These are phyloP conservation scores for Suhomyces wounanorum DNA, from an alignment of 1,139 yeast species.

Conservation along the genomic window DNA sequence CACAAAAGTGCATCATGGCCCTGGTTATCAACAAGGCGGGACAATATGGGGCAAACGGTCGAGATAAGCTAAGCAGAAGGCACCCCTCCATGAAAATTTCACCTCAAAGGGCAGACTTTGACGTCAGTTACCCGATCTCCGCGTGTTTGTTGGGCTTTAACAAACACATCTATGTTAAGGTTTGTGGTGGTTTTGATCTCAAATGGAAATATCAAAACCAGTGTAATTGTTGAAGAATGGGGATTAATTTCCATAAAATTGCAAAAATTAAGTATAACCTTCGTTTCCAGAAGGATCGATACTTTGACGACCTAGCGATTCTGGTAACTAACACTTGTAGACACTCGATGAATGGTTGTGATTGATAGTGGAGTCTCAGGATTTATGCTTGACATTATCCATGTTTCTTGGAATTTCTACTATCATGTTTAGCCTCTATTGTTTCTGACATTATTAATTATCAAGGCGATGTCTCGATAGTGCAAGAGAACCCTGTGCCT, in stretches of 20 bases:
- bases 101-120: background rate
- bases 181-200: background rate
- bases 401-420: background rate
- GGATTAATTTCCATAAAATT: background rate
- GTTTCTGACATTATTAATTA: background rate
- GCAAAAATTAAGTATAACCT: background rate
- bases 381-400: background rate
- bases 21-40: background rate
- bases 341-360: no score
- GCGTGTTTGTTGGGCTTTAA: background rate
- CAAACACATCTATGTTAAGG: background rate
- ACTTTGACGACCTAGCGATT: background rate
- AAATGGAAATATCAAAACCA: background rate
- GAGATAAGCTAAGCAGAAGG: background rate
- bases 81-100: background rate
- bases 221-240: background rate
- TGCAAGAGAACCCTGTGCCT: background rate
- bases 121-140: background rate
- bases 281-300: background rate
- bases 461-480: background rate
- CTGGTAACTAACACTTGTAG: no score
- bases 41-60: background rate
- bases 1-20: background rate
- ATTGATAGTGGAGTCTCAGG: no score
- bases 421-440: background rate